Conservation (phyloP, 1,284 basidiomycete genomes). For the Neonothopanus nambi region DNA sequence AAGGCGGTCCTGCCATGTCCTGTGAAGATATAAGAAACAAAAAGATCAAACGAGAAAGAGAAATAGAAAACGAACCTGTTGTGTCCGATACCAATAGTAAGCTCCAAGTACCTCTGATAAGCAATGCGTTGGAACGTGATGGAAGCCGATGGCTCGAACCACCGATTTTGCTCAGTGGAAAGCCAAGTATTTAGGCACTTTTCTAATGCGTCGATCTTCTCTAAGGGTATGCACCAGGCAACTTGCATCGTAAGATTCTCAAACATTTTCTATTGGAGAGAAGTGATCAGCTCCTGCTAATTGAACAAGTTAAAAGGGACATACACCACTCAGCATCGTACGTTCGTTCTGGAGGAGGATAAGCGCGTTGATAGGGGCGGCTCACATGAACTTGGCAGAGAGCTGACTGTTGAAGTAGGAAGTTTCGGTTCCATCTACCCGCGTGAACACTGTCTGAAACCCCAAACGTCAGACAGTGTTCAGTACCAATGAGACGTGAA, state of each 20-base stretch:
- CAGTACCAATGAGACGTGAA: conserved; percentile 6
- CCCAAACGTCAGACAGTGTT: conserved; percentile 16
- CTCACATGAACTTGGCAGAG: conserved; percentile 72
- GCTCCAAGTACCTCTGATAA: conserved; percentile 61
- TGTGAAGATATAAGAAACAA: conserved; percentile 8
- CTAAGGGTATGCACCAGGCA: conserved; percentile 70
- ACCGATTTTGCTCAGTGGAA: conserved; percentile 71
- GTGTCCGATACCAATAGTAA: conserved; percentile 69
- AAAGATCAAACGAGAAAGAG: not conserved
- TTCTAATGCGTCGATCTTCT: conserved; percentile 69
- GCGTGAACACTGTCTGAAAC: conserved; percentile 59
- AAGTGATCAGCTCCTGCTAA: conserved; percentile 7
- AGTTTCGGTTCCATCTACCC: conserved; percentile 69
- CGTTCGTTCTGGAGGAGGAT: conserved; percentile 54
- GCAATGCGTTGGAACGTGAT: conserved; percentile 61
- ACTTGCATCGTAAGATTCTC: conserved; percentile 70
- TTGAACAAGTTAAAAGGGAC: conserved; percentile 18
- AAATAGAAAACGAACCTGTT: conserved; percentile 54
- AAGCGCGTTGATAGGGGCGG: conserved; percentile 14
- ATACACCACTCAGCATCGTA: conserved; percentile 65
- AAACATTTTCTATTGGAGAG: conserved; percentile 54
- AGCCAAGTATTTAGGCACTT: conserved; percentile 70
- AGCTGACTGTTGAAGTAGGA: conserved; percentile 79
- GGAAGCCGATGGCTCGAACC: conserved; percentile 68
- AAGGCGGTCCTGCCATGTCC: conserved; percentile 62